Conservation (phyloP, 139 green algal genomes). For the Picochlorum sp. region DNA sequence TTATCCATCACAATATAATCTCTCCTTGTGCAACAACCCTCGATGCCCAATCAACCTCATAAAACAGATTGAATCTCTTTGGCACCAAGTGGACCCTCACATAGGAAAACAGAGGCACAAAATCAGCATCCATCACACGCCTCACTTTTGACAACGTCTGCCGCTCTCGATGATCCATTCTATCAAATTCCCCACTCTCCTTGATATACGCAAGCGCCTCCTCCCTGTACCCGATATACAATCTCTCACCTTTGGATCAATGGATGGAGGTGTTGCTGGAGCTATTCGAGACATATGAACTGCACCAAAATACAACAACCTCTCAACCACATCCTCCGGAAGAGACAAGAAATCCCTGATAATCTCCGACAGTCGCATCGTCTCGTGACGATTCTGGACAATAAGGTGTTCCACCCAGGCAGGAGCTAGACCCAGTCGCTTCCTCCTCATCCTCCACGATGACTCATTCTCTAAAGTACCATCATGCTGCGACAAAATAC, state of each 20-base stretch:
- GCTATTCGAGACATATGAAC: constrained; percentile 54
- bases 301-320: constrained; percentile 63
- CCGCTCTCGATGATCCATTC: not conserved
- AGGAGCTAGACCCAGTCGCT: no score
- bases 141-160: not conserved
- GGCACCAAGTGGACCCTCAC: constrained; percentile 65
- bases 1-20: constrained; percentile 73
- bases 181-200: constrained; percentile 13
- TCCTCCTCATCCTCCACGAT: no score
- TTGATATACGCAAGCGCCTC: not conserved
- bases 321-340: constrained; percentile 21
- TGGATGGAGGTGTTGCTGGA: constrained; percentile 20
- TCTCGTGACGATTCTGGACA: no score
- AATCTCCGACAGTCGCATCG: not conserved
- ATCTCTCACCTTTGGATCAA: not conserved
- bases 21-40: constrained; percentile 34
- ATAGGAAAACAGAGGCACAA: constrained; percentile 32
- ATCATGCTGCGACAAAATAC: no score
- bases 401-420: no score
- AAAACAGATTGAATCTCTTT: constrained; percentile 58
- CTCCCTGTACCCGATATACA: constrained; percentile 9
- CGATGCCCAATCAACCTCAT: constrained; percentile 30
- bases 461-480: no score
- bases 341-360: not conserved
- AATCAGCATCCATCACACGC: not conserved